Percentiles rank a stretch among this genome's conserved stretches.
These are phyloP conservation scores for Hippophae gyantsensis DNA, from an alignment of 306 rosid genomes.

Conservation along the genomic window DNA sequence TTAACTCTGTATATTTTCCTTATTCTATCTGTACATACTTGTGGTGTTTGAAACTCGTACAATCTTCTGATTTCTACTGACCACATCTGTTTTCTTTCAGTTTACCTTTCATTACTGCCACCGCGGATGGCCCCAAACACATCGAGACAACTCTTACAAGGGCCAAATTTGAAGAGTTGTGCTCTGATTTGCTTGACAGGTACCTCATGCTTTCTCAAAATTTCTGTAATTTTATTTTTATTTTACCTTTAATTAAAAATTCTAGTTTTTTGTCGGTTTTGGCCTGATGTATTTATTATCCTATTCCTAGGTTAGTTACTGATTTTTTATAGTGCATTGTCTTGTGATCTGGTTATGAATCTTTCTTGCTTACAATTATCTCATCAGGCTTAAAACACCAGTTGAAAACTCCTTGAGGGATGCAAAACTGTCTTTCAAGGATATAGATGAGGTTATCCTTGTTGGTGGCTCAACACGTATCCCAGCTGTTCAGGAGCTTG, in stretches of 20 bases:
- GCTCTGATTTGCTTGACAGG: slow-evolving; percentile 95
- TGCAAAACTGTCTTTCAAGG: slow-evolving; percentile 78
- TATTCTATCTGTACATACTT: neutral
- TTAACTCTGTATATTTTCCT: neutral
- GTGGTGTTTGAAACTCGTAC: neutral
- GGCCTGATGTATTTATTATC: neutral
- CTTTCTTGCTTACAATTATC: neutral
- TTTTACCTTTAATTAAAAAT: neutral
- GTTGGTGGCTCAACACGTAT: slow-evolving; percentile 96
- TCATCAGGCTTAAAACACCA: slow-evolving; percentile 65
- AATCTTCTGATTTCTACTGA: neutral
- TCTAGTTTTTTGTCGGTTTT: neutral
- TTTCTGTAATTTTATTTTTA: neutral
- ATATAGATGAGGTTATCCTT: slow-evolving; percentile 84
- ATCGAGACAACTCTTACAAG: slow-evolving; percentile 88
- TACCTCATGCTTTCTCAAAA: slow-evolving; percentile 13
- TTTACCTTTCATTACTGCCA: slow-evolving; percentile 91
- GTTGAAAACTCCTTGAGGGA: slow-evolving; percentile 92
- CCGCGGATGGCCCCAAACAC: slow-evolving; percentile 94
- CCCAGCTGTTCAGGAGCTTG: slow-evolving; percentile 88
- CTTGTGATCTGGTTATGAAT: neutral
- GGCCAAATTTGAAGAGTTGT: slow-evolving; percentile 84
- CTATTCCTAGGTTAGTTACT: too few species aligned
- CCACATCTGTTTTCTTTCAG: slow-evolving; percentile 27
- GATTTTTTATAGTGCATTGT: neutral